These are phyloP conservation scores for Myxozyma kluyveri DNA, from an alignment of 805 yeast genomes.

Conservation along the genomic window DNA sequence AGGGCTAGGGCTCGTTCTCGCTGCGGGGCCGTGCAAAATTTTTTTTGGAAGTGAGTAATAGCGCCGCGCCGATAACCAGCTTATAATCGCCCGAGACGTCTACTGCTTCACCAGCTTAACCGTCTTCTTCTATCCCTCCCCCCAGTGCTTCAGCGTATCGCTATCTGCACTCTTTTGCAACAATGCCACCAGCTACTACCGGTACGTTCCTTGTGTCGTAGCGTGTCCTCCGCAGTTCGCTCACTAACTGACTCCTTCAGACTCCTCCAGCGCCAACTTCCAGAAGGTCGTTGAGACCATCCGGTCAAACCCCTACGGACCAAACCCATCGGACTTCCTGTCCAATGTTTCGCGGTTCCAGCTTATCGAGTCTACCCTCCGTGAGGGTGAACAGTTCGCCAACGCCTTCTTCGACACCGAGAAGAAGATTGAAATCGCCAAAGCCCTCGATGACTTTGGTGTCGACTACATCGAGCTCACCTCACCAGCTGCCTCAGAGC, in stretches of 20 bases:
- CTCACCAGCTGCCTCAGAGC: constrained; percentile 97
- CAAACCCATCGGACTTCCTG: constrained; percentile 87
- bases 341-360: constrained; percentile 88
- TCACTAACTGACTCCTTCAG: background rate
- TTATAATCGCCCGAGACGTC: background rate
- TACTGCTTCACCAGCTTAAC: background rate
- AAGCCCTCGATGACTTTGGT: constrained; percentile 95
- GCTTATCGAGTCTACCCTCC: constrained; percentile 88
- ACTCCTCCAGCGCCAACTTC: constrained; percentile 4
- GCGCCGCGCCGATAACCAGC: constrained; percentile 1
- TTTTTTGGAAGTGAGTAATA: constrained; percentile 18
- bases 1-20: background rate
- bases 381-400: constrained; percentile 99
- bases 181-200: constrained; percentile 27
- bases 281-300: constrained; percentile 19
- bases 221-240: too few species aligned
- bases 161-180: background rate
- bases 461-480: constrained; percentile 97
- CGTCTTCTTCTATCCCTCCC: too few species aligned
- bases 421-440: constrained; percentile 94
- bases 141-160: background rate
- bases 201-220: constrained; percentile 7
- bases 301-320: constrained; percentile 78
- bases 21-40: constrained; percentile 6
- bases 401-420: constrained; percentile 93